Percentiles rank a stretch among this genome's conserved stretches.
phyloP scores from a whole-genome alignment of 2,329 filamentous ascomycete species.

The Colletotrichum nymphaeae region DNA sequence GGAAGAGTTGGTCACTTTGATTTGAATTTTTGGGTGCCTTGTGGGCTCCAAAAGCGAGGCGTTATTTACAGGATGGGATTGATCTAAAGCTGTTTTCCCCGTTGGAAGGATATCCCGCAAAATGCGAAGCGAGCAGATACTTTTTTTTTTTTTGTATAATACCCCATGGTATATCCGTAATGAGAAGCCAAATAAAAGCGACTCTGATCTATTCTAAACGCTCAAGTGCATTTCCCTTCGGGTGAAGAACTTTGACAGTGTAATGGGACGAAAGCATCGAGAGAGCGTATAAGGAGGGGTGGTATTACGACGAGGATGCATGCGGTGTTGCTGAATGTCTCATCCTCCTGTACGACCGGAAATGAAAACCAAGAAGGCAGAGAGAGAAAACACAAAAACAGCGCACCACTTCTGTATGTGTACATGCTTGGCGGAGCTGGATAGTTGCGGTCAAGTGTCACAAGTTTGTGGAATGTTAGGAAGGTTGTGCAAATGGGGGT shows the following conservation, averaged over 20 bases:
- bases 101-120: slow-evolving; percentile 34
- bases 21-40: slow-evolving; percentile 8
- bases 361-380: background rate
- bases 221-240: too few species aligned
- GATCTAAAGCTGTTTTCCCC: slow-evolving; percentile 3
- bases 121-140: slow-evolving; percentile 24
- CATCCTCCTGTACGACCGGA: slow-evolving; percentile 13
- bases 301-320: background rate
- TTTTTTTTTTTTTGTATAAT: slow-evolving; percentile 28
- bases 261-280: background rate
- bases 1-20: slow-evolving; percentile 16
- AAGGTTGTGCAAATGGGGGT: background rate
- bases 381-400: background rate
- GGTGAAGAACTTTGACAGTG: too few species aligned
- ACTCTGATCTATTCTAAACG: background rate
- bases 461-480: slow-evolving; percentile 10
- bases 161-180: slow-evolving; percentile 22
- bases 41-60: slow-evolving; percentile 25
- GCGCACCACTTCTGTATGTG: background rate
- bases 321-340: slow-evolving; percentile 16
- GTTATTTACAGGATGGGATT: slow-evolving; percentile 32
- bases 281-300: background rate
- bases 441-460: slow-evolving; percentile 13
- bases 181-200: slow-evolving; percentile 22
- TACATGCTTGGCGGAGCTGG: slow-evolving; percentile 16